Percentiles rank a stretch among this genome's conserved stretches.
Conservation (phyloP, 306 rosid species). For the Prosopis cineraria region DNA sequence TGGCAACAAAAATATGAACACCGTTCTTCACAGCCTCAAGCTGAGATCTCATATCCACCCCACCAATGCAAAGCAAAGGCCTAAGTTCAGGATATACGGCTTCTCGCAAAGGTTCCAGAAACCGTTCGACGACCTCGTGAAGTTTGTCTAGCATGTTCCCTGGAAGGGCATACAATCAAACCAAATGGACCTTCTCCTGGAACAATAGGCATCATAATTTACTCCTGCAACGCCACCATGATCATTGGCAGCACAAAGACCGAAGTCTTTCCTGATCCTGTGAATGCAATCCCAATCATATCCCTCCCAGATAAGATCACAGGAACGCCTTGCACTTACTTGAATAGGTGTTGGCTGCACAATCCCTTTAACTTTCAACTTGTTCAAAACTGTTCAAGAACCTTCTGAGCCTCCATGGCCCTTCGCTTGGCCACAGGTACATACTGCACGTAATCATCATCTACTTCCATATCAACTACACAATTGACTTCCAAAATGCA, state of each 20-base stretch:
- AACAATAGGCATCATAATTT: slow-evolving; percentile 88
- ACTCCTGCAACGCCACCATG: slow-evolving; percentile 92
- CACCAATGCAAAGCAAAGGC: slow-evolving; percentile 94
- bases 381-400: slow-evolving; percentile 78
- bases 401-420: slow-evolving; percentile 83
- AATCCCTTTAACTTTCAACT: slow-evolving; percentile 76
- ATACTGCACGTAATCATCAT: slow-evolving; percentile 76
- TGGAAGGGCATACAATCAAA: slow-evolving; percentile 79
- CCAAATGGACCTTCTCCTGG: slow-evolving; percentile 96
- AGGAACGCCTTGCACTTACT: slow-evolving; percentile 98
- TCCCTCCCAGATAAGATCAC: slow-evolving; percentile 86
- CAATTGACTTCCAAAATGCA: background rate
- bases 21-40: slow-evolving; percentile 86
- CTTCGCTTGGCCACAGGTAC: slow-evolving; percentile 91
- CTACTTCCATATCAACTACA: slow-evolving; percentile 60
- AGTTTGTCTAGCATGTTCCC: slow-evolving; percentile 96
- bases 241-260: slow-evolving; percentile 94
- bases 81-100: slow-evolving; percentile 90
- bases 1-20: slow-evolving; percentile 96
- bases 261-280: slow-evolving; percentile 88
- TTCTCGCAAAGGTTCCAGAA: slow-evolving; percentile 72
- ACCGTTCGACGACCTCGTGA: slow-evolving; percentile 86
- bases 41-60: slow-evolving; percentile 88
- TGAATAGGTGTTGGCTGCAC: slow-evolving; percentile 97
- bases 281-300: slow-evolving; percentile 97